phyloP scores from a whole-genome alignment of 805 yeast species.

The Sugiyamaella americana region DNA sequence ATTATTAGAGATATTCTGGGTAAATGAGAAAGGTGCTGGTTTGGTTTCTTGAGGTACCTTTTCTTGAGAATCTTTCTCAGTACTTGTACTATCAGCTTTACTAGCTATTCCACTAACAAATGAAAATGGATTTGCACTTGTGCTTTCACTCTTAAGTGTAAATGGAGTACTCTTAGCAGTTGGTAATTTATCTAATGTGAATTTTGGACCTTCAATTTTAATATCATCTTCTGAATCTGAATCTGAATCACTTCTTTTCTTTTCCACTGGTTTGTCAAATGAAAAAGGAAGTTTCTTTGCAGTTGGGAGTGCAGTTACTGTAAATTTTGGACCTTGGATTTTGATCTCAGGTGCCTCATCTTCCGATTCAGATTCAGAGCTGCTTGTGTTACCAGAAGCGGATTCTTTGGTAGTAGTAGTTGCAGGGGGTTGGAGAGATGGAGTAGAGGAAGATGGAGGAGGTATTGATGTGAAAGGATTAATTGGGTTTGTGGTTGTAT shows the following conservation, averaged over 20 bases:
- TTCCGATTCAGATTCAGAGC: constrained; percentile 6
- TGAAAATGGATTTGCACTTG: constrained; percentile 4
- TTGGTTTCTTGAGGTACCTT: not conserved
- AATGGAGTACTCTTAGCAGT: constrained; percentile 47
- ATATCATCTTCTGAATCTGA: constrained; percentile 55
- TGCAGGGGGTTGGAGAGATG: not conserved
- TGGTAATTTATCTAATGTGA: constrained; percentile 43
- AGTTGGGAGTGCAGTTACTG: constrained; percentile 23
- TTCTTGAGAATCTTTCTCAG: constrained; percentile 15
- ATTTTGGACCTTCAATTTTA: constrained; percentile 69
- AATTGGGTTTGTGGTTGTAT: not conserved
- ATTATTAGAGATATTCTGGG: not conserved
- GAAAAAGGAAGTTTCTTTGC: constrained; percentile 36
- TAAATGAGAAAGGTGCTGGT: not conserved
- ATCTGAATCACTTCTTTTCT: constrained; percentile 33
- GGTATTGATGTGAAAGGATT: not conserved
- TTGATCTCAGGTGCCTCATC: constrained; percentile 7
- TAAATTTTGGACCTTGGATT: constrained; percentile 8
- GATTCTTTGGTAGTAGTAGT: not conserved
- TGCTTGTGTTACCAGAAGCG: not conserved
- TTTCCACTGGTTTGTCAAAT: constrained; percentile 15
- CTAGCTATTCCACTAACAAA: no score
- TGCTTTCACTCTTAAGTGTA: constrained; percentile 19
- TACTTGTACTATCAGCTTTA: not conserved
- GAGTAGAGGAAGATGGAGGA: not conserved